Percentiles rank a stretch among this genome's conserved stretches.
phyloP scores from a whole-genome alignment of 2,329 filamentous ascomycete genomes.

The Botrytis fabae region DNA sequence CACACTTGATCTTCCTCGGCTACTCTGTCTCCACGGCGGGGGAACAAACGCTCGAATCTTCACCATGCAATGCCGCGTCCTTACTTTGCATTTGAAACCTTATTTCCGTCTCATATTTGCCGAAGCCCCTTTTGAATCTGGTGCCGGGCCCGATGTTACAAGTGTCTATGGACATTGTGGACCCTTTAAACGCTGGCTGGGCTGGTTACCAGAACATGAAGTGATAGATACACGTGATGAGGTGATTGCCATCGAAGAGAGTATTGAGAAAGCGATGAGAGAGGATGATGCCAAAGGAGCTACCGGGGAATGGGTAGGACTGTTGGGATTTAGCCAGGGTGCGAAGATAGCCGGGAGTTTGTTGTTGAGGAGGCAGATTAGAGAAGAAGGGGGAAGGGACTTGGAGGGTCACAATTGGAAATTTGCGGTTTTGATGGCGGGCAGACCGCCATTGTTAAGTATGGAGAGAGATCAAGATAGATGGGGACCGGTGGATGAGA shows the following conservation, averaged over 20 bases:
- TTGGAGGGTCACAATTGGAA: constrained; percentile 45
- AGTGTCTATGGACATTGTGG: constrained; percentile 64
- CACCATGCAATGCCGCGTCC: constrained; percentile 62
- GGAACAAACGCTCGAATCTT: constrained; percentile 73
- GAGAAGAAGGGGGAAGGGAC: constrained; percentile 17
- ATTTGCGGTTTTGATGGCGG: constrained; percentile 64
- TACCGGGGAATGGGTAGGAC: constrained; percentile 56
- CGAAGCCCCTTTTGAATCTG: constrained; percentile 65
- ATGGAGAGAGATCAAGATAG: constrained; percentile 41
- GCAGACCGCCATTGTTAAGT: constrained; percentile 58
- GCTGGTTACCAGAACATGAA: constrained; percentile 62
- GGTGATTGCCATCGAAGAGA: constrained; percentile 45
- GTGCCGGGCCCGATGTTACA: constrained; percentile 60
- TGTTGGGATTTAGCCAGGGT: constrained; percentile 69
- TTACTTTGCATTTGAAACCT: constrained; percentile 13
- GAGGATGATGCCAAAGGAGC: constrained; percentile 51
- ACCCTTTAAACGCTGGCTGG: constrained; percentile 65
- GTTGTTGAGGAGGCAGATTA: constrained; percentile 58
- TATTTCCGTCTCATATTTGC: constrained; percentile 71
- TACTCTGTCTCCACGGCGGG: constrained; percentile 80
- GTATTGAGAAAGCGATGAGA: constrained; percentile 51
- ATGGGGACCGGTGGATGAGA: constrained; percentile 44
- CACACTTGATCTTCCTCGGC: constrained; percentile 51
- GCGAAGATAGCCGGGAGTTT: constrained; percentile 61
- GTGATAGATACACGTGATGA: constrained; percentile 45